phyloP scores from a whole-genome alignment of 164 flowering plant species.

The Santalum album region DNA sequence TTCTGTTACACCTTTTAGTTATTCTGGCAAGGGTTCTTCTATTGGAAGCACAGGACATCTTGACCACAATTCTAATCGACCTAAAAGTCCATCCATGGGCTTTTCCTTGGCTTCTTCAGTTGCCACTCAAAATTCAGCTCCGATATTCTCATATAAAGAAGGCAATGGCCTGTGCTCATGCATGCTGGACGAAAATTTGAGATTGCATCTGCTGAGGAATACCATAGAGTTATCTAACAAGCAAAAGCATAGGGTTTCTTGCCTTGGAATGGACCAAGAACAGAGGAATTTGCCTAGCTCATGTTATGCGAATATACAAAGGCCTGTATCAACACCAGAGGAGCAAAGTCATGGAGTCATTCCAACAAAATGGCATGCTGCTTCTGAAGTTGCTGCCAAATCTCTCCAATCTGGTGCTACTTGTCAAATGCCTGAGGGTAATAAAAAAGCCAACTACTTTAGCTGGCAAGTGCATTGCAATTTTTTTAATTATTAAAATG shows the following conservation, averaged over 20 bases:
- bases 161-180: conserved; percentile 13
- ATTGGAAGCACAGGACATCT: conserved; percentile 14
- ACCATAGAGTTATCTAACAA: conserved; percentile 28
- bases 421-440: conserved; percentile 9
- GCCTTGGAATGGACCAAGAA: conserved; percentile 15
- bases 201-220: conserved; percentile 30
- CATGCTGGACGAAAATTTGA: conserved; percentile 30
- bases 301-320: conserved; percentile 14
- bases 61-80: conserved; percentile 13
- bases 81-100: conserved; percentile 13
- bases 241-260: conserved; percentile 18
- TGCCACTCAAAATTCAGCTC: conserved; percentile 9
- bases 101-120: conserved; percentile 19
- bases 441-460: conserved; percentile 13
- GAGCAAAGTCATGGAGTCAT: conserved; percentile 12
- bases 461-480: conserved; percentile 14
- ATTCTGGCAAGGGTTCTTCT: conserved; percentile 15
- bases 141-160: conserved; percentile 16
- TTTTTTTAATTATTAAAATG: neutral
- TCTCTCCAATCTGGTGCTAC: conserved; percentile 15
- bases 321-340: conserved; percentile 8
- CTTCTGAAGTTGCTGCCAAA: conserved; percentile 14
- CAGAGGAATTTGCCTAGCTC: conserved; percentile 12
- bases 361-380: conserved; percentile 9
- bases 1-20: conserved; percentile 13